phyloP scores from a whole-genome alignment of 2,329 filamentous ascomycete genomes.

The Penicillium sp. region DNA sequence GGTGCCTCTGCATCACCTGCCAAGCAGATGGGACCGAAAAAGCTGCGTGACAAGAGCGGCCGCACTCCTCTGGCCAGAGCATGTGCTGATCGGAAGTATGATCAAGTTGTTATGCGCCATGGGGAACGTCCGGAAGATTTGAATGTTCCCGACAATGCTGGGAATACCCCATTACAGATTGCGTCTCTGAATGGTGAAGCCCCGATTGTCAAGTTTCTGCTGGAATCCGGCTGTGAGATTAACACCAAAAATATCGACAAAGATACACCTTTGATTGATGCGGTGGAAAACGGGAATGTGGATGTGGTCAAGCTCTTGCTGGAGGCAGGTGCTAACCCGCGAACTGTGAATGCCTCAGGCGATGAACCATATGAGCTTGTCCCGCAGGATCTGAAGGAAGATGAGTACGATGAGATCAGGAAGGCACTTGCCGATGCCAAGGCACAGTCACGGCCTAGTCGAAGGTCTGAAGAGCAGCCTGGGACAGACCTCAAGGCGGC shows the following conservation, averaged over 20 bases:
- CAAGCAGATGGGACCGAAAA: constrained; percentile 68
- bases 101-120: constrained; percentile 70
- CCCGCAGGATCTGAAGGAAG: constrained; percentile 64
- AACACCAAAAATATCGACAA: constrained; percentile 76
- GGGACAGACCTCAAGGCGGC: constrained; percentile 35
- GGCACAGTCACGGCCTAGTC: constrained; percentile 51
- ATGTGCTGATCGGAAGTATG: constrained; percentile 80
- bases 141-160: constrained; percentile 87
- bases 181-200: constrained; percentile 82
- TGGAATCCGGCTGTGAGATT: constrained; percentile 78
- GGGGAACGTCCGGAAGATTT: constrained; percentile 81
- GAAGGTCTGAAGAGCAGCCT: constrained; percentile 44
- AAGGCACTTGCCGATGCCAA: constrained; percentile 64
- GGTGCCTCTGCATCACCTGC: constrained; percentile 60
- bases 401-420: constrained; percentile 71
- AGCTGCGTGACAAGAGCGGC: constrained; percentile 87
- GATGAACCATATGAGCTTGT: constrained; percentile 87
- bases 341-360: constrained; percentile 85
- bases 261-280: constrained; percentile 92
- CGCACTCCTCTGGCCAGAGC: constrained; percentile 87
- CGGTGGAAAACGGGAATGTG: constrained; percentile 90
- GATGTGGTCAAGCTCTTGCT: constrained; percentile 83
- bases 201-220: constrained; percentile 81
- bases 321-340: constrained; percentile 83
- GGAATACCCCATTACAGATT: constrained; percentile 94